Percentiles rank a stretch among this genome's conserved stretches.
phyloP scores from a whole-genome alignment of 177 flowering plant genomes.

The Vitis hybrid region DNA sequence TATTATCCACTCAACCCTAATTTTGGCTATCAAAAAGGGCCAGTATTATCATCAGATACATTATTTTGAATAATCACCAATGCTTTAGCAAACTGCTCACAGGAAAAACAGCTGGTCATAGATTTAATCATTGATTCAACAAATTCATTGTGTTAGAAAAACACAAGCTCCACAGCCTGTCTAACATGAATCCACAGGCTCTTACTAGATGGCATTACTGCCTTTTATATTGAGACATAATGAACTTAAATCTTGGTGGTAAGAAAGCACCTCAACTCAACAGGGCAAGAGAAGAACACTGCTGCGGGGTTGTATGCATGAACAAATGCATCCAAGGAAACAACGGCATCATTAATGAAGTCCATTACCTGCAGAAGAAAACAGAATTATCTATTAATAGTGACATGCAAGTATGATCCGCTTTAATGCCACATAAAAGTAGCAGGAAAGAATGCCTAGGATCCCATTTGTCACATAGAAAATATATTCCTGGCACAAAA shows the following conservation, averaged over 20 bases:
- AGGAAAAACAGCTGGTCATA: not conserved
- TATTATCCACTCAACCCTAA: too few species aligned
- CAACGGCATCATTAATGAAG: slow-evolving; percentile 88
- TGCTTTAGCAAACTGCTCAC: not conserved
- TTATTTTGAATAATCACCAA: not conserved
- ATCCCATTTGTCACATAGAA: not conserved
- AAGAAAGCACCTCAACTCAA: slow-evolving; percentile 58
- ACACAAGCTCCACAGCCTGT: not conserved
- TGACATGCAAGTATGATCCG: not conserved
- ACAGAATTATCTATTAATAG: not conserved
- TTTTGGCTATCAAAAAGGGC: too few species aligned
- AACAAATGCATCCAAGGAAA: slow-evolving; percentile 78
- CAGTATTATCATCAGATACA: not conserved
- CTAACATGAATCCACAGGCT: not conserved
- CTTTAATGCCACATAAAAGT: not conserved
- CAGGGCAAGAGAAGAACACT: slow-evolving; percentile 62
- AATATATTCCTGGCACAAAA: not conserved
- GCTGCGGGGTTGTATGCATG: slow-evolving; percentile 79
- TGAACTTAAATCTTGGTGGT: not conserved
- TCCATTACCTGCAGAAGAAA: slow-evolving; percentile 73
- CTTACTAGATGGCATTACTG: not conserved
- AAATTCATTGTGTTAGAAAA: not conserved
- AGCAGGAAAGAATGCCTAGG: not conserved
- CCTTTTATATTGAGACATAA: not conserved
- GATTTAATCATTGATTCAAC: not conserved